Evolutionary conservation across 2,329 filamentous ascomycete species (phyloP), one percentile per base, ranked within the genome.

Genomic region (Penicillium griseofulvum): DNA sequence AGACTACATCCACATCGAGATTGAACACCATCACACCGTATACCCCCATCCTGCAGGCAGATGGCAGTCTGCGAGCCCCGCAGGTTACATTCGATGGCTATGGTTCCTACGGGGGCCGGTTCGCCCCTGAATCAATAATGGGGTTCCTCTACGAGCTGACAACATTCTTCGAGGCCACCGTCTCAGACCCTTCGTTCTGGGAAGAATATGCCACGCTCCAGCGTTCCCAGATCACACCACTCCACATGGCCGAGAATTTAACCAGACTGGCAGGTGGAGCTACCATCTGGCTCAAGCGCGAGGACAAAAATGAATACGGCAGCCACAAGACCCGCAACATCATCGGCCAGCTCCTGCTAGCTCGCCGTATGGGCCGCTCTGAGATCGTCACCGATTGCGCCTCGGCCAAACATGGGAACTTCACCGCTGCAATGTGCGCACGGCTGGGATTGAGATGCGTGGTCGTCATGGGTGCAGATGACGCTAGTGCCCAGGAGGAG

Each of bases 61-160:
- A 65, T 57, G 61, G 62, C 16, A 57, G 47, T 26, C 54, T 65
- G 22, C 59, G 36, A 39, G 59, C 63, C 41, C 63, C 63, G 42
- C 60, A 49, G 33, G 54, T 65, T 26, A 59, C 56, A 53, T 65
- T 60, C 16, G 50, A 58, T 49, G 63, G 61, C 28, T 68, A 66
- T 50, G 66, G 65, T 31, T 38, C 54, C 14, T 68, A 62, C 33
- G 66, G 66, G 38, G 66, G 66, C 54, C 62, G 60, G 52, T 68
- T 67, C 36, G 65, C 60, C 26, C 62, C 65, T 41, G 66, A 68
- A 63, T 63, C 66, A 2, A 63, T 68, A 34, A 65, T 68, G 55
- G 60, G 58, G 17, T 63, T 66, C 49, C 56, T 68, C 7, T 54
- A 59, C 44, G 61, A 64, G 49, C 62, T 68, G 52, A 63, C 62